These are phyloP conservation scores for Echinochloa phyllopogon DNA, from an alignment of 176 grass and related monocot genomes.

Conservation along the genomic window DNA sequence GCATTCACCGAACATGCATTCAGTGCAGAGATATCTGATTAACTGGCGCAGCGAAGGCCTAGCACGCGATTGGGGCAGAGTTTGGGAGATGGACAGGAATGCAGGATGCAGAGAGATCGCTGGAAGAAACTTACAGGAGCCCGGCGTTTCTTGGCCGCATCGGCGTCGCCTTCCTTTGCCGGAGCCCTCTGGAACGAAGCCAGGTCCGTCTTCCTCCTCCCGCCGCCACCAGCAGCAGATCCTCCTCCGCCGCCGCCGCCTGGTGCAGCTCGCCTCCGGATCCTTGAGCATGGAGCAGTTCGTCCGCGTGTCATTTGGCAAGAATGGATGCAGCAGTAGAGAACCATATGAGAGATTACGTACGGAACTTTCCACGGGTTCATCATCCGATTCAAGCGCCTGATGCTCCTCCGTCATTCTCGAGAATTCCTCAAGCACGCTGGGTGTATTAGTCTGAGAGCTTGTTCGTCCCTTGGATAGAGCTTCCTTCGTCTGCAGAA, in stretches of 20 bases:
- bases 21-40: neutral
- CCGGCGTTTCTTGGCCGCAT: constrained; percentile 51
- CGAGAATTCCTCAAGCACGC: constrained; percentile 42
- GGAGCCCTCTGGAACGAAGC: constrained; percentile 45
- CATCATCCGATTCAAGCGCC: constrained; percentile 53
- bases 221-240: constrained; percentile 15
- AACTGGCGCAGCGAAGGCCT: neutral
- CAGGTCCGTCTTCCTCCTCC: constrained; percentile 72
- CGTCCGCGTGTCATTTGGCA: neutral
- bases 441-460: constrained; percentile 41
- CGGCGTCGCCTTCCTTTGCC: constrained; percentile 31
- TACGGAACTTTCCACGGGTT: constrained; percentile 66
- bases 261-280: constrained; percentile 43
- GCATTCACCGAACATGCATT: neutral
- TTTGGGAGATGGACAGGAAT: neutral
- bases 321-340: constrained; percentile 23
- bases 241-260: constrained; percentile 4
- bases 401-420: constrained; percentile 56
- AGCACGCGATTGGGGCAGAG: neutral
- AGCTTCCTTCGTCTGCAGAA: constrained; percentile 48
- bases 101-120: neutral
- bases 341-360: neutral
- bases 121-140: constrained; percentile 50
- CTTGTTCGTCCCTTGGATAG: constrained; percentile 35
- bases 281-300: constrained; percentile 42